These are phyloP conservation scores for Singerocomus inundabilis DNA, from an alignment of 1,284 basidiomycete genomes.

Conservation along the genomic window DNA sequence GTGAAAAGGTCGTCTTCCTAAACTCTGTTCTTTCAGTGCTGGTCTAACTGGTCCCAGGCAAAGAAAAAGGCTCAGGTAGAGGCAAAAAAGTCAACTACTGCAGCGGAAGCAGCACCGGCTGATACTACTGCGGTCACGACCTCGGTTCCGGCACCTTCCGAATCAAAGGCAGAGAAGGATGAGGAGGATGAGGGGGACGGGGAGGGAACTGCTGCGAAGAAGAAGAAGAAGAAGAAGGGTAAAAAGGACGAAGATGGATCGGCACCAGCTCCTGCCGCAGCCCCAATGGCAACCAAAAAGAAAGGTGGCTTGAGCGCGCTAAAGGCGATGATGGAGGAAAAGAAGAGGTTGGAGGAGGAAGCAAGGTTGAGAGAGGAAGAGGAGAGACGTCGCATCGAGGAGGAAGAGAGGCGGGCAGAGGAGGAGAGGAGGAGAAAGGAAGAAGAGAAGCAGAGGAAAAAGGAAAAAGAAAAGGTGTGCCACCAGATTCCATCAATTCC, in stretches of 20 bases:
- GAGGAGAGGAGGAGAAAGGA: conserved; percentile 77
- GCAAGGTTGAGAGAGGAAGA: conserved; percentile 66
- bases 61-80: conserved; percentile 95
- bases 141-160: conserved; percentile 22
- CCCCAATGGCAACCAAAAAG: conserved; percentile 63
- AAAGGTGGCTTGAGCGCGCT: conserved; percentile 69
- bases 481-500: conserved; percentile 3
- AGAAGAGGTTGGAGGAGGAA: conserved; percentile 85
- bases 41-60: conserved; percentile 50
- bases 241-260: conserved; percentile 67
- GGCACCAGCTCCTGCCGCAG: conserved; percentile 38
- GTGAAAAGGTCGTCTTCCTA: conserved; percentile 69
- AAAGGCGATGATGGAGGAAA: conserved; percentile 87
- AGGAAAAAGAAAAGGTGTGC: conserved; percentile 87
- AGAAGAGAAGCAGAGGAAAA: conserved; percentile 82
- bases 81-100: conserved; percentile 64
- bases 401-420: conserved; percentile 74
- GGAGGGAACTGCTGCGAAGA: conserved; percentile 56
- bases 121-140: conserved; percentile 14
- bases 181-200: conserved; percentile 51
- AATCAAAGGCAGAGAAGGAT: conserved; percentile 28
- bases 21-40: background rate
- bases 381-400: conserved; percentile 75
- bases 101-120: conserved; percentile 23
- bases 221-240: conserved; percentile 91